These are phyloP conservation scores for Sclerotinia minor DNA, from an alignment of 2,329 filamentous ascomycete genomes.

Conservation along the genomic window DNA sequence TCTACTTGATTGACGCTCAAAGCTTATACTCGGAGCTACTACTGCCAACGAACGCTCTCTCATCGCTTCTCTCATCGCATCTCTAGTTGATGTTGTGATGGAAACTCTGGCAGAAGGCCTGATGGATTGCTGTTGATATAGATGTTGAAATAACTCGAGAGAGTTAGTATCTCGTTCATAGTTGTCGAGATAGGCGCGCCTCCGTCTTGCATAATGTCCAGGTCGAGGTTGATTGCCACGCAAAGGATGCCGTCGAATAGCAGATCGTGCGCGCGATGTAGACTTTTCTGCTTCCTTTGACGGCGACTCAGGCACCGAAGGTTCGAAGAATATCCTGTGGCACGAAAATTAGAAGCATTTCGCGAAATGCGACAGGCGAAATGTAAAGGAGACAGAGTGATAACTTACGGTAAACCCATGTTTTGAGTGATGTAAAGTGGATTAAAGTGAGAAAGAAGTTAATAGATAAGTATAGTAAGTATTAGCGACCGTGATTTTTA, in stretches of 20 bases:
- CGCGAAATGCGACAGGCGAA: conserved; percentile 19
- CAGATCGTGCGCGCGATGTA: conserved; percentile 37
- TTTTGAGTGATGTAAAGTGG: conserved; percentile 25
- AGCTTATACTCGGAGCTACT: conserved; percentile 26
- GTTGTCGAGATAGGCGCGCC: not conserved
- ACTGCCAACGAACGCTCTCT: not conserved
- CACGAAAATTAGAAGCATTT: conserved; percentile 29
- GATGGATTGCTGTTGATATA: not conserved
- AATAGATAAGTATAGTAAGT: not conserved
- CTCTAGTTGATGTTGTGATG: not conserved
- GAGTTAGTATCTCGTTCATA: not conserved
- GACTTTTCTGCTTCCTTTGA: conserved; percentile 38
- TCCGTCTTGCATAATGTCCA: too few species aligned
- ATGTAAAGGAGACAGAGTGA: conserved; percentile 29
- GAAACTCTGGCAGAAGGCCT: not conserved
- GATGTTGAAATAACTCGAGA: not conserved
- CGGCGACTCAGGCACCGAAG: conserved; percentile 36
- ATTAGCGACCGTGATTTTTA: conserved; percentile 31
- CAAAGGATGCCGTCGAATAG: conserved; percentile 36
- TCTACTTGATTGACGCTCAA: conserved; percentile 28
- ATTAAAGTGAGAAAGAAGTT: conserved; percentile 12
- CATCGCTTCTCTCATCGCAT: not conserved
- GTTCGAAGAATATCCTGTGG: conserved; percentile 40
- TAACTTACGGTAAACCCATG: conserved; percentile 42
- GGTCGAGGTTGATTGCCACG: not conserved